phyloP scores from a whole-genome alignment of 192 early-diverging fungal species.

The Backusella psychrophila region DNA sequence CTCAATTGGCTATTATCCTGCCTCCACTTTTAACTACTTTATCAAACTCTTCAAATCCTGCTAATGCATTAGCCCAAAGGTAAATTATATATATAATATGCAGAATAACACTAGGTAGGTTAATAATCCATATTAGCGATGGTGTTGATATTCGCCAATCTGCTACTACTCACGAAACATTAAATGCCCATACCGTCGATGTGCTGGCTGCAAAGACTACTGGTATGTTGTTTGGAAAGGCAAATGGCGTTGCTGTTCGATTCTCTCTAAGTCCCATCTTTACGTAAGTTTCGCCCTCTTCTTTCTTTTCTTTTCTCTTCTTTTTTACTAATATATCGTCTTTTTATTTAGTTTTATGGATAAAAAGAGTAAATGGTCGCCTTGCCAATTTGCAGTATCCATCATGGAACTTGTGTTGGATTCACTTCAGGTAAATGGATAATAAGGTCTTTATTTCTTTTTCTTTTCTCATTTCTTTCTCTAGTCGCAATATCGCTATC shows the following conservation, averaged over 20 bases:
- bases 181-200: slow-evolving; percentile 8
- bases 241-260: slow-evolving; percentile 16
- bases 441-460: neutral
- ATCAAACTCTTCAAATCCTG: slow-evolving; percentile 1
- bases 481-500: slow-evolving; percentile 50
- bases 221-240: slow-evolving; percentile 2
- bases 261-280: slow-evolving; percentile 22
- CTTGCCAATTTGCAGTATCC: slow-evolving; percentile 23
- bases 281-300: neutral
- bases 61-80: slow-evolving; percentile 11
- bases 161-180: slow-evolving; percentile 5
- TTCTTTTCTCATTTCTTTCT: neutral
- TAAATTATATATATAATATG: neutral
- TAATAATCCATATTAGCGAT: neutral
- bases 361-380: slow-evolving; percentile 31
- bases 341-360: slow-evolving; percentile 27
- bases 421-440: slow-evolving; percentile 28
- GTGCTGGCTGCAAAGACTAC: slow-evolving; percentile 11
- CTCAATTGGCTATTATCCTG: slow-evolving; percentile 59
- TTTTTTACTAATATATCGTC: neutral
- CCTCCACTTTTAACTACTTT: slow-evolving; percentile 41
- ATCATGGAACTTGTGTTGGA: slow-evolving; percentile 24
- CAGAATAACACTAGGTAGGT: neutral
- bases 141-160: slow-evolving; percentile 11
- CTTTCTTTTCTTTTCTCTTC: neutral